A percentile compares a stretch with the other conserved stretches of the same genome.
Evolutionary conservation across 2,329 filamentous ascomycete genomes (phyloP).

Genomic region (Corinectria fuckeliana): DNA sequence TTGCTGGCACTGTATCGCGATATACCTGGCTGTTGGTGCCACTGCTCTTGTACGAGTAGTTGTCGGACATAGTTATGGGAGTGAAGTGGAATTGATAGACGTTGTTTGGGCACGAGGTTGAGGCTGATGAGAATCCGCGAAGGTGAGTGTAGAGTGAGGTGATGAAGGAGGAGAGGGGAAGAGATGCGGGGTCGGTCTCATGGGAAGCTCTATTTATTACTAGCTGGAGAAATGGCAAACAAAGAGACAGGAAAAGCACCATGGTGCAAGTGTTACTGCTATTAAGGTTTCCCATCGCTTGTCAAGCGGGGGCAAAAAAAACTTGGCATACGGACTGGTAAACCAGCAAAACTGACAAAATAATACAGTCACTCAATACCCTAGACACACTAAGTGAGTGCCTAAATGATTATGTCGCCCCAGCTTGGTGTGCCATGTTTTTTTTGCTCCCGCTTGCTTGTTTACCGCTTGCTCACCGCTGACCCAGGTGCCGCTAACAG

Average conservation of each 20-base stretch:
- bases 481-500: not conserved
- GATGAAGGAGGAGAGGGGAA: not conserved
- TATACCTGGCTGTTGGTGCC: slow-evolving; percentile 70
- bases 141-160: not conserved
- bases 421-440: too few relatives aligned
- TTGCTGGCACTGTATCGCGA: not conserved
- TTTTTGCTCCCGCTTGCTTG: too few relatives aligned
- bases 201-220: not conserved
- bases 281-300: not conserved
- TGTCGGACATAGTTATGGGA: slow-evolving; percentile 22
- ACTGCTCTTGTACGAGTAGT: slow-evolving; percentile 53
- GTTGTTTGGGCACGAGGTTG: not conserved
- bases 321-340: too few relatives aligned
- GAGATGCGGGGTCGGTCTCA: not conserved
- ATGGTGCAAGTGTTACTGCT: not conserved
- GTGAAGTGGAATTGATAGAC: not conserved
- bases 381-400: too few relatives aligned
- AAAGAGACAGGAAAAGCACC: not conserved
- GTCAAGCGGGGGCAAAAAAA: too few relatives aligned
- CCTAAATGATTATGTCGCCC: too few relatives aligned
- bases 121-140: not conserved
- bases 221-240: not conserved
- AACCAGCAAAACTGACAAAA: too few relatives aligned
- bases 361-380: too few relatives aligned
- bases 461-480: not conserved